Base-by-base conservation (phyloP, 768 basidiomycete species). In the Mycena filopes region DNA sequence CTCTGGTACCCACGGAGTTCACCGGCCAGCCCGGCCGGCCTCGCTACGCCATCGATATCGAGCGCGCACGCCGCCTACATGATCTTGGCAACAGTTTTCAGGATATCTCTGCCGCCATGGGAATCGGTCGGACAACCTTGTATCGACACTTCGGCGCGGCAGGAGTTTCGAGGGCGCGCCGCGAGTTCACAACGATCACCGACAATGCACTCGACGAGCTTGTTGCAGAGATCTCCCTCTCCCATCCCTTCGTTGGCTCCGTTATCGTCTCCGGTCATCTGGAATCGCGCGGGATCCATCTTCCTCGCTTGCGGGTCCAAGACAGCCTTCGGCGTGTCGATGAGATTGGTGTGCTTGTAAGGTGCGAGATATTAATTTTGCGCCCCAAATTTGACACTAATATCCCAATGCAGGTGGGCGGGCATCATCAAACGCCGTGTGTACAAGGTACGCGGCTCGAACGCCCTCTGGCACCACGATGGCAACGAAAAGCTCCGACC, bases 401-500 rank as follows among this genome's bases (percentile, higher is more conserved):
- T 48, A 20, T 9, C 13, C 13, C 7, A 10, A 25, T 45, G 1
- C 25, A 70, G 69, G n/a, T 70, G 69, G 69, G 40, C 40, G 3
- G 50, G 66, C 8, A 48, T 60, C 1, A 60, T 66, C 38, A 59
- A 64, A 25, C 59, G 69, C 2, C 49, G 67, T 0, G 66, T 71
- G 23, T 76, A 76, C 49, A 55, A 65, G 5, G 71, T 73, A 0
- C 64, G 63, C 20, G 60, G 66, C 7, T 49, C 73, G 1, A 72
- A 74, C 43, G 63, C 63, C 0, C 61, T 71, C 0, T 74, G 73
- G 73, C 74, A 75, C 31, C 53, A 66, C n/a, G 73, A 75, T 55
- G 67, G 68, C 11, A 72, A 76, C 53, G 74, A 76, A 45, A 76
- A 73, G 40, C 55, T 76, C 1, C 73, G 73, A 20, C 65, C 38